phyloP scores from a whole-genome alignment of 2,329 filamentous ascomycete genomes.

The Purpureocillium takamizusanense region DNA sequence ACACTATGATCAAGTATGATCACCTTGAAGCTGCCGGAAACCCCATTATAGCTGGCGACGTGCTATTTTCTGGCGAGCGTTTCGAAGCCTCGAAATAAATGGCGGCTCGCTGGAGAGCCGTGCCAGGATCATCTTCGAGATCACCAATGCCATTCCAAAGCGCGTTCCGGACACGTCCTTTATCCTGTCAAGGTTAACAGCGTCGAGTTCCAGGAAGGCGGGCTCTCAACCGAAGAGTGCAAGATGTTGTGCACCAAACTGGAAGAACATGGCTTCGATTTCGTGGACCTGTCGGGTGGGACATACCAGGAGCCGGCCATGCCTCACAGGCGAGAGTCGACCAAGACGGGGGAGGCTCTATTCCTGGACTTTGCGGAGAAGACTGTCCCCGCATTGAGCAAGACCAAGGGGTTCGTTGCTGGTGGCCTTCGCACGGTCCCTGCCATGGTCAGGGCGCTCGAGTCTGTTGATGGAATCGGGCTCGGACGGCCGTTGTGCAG shows the following conservation, averaged over 20 bases:
- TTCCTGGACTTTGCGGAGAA: conserved; percentile 52
- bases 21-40: conserved; percentile 48
- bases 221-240: conserved; percentile 42
- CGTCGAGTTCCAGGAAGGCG: conserved; percentile 45
- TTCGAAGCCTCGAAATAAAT: conserved; percentile 53
- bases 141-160: conserved; percentile 24
- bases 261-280: conserved; percentile 41
- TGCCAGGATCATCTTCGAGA: conserved; percentile 34
- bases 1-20: conserved; percentile 55
- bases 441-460: conserved; percentile 50
- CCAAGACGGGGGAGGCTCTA: conserved; percentile 46
- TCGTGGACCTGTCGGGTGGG: conserved; percentile 52
- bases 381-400: conserved; percentile 32
- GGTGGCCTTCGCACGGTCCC: conserved; percentile 45
- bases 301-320: conserved; percentile 49
- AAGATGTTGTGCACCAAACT: conserved; percentile 35
- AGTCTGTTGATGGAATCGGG: conserved; percentile 51
- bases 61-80: conserved; percentile 41
- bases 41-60: conserved; percentile 45
- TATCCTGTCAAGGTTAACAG: conserved; percentile 51
- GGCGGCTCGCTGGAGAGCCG: conserved; percentile 38
- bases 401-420: conserved; percentile 50
- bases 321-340: conserved; percentile 41
- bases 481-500: conserved; percentile 30
- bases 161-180: conserved; percentile 19